Evolutionary conservation across 139 green algal species (phyloP).

Genomic region (Astrephomene gubernaculifera): DNA sequence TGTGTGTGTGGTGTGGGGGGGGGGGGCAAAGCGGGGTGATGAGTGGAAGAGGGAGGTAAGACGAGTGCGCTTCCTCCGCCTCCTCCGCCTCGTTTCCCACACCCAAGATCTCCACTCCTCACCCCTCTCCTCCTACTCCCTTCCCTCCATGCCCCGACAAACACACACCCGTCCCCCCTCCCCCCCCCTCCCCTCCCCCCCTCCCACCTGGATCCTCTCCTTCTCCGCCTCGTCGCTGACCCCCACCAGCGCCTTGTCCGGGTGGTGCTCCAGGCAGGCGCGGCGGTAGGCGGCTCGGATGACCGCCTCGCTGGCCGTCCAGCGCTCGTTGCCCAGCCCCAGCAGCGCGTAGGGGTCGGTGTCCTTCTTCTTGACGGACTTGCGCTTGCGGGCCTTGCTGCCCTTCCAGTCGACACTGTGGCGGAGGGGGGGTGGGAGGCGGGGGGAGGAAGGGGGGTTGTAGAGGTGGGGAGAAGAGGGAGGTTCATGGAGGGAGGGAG

Average conservation of each 20-base stretch:
- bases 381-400: conserved; percentile 78
- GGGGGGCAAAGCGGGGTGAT: no score
- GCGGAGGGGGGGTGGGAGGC: not conserved
- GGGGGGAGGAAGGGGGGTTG: not conserved
- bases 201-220: conserved; percentile 31
- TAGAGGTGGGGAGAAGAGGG: not conserved
- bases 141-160: no score
- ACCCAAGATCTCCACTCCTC: no score
- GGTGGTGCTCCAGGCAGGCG: conserved; percentile 88
- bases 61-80: no score
- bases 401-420: conserved; percentile 75
- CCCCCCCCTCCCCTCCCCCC: conserved; percentile 9
- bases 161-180: no score
- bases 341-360: conserved; percentile 89
- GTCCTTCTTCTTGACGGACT: conserved; percentile 64
- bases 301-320: conserved; percentile 83
- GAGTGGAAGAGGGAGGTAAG: no score
- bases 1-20: no score
- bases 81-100: no score
- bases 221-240: conserved; percentile 62
- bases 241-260: conserved; percentile 85
- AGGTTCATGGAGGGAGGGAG: conserved; percentile 42
- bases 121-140: no score
- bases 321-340: conserved; percentile 86
- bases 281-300: conserved; percentile 86